Evolutionary conservation across 225 moss, liverwort and hornwort species (phyloP), one percentile per base, ranked within the genome.

Genomic region (Polytrichum formosum): DNA sequence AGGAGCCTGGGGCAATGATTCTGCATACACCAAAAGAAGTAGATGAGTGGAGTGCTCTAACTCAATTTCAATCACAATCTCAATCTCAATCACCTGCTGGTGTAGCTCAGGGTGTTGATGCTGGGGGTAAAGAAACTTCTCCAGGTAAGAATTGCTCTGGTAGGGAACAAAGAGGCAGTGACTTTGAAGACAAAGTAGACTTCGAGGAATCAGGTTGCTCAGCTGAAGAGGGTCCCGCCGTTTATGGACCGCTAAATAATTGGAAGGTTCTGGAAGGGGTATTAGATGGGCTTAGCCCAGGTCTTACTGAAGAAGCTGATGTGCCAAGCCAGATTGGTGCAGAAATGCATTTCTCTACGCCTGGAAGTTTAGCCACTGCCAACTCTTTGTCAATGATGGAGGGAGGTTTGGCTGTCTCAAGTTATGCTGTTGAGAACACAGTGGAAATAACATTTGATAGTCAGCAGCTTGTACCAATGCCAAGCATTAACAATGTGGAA

Each of bases 181-280:
- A 63, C 27, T 31, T 53, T 63, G 35, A 62, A 53, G 71, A 63
- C 5, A 28, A 18, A 23, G 33, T 26, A 6, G 27, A 22, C 26
- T 64, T 26, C 6, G 77, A 25, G 67, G 70, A 55, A 56, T 23
- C 27, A 53, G 26, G 7, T 46, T 22, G 26, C 67, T 55, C 63
- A 68, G 69, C 66, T 28, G 72, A 62, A 16, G 70, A 63, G 28
- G 62, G 54, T 10, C 67, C 33, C 23, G 54, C 18, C 25, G 5
- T 54, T 17, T 28, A 72, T 64, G 82, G 69, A 6, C 25, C 73
- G 30, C 70, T 69, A 64, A 74, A 77, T 55, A 73, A 75, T 31
- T 72, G 79, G 64, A 66, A 74, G 68, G 60, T 5, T 61, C 67
- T 79, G 46, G 78, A 81, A 59, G 76, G 60, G 65, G 76, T 53